phyloP scores from a whole-genome alignment of 257 asterid genomes.

The Galeopsis tetrahit region DNA sequence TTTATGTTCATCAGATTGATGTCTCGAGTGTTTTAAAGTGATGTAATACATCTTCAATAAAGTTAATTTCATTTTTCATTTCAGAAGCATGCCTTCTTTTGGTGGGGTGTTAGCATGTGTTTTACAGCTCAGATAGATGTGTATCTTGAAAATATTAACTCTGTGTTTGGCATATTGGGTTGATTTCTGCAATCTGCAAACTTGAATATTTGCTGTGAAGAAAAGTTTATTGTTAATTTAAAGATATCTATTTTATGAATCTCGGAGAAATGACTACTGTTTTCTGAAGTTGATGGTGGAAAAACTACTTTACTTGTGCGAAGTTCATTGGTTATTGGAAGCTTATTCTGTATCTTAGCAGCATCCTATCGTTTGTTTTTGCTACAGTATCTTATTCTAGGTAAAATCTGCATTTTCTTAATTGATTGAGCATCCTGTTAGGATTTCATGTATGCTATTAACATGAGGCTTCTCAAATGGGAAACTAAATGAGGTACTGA shows the following conservation, averaged over 20 bases:
- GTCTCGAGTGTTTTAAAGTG: constrained; percentile 13
- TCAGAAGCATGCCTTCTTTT: not conserved
- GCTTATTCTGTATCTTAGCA: not conserved
- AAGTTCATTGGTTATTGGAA: not conserved
- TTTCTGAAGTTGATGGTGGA: not conserved
- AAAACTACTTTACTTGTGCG: not conserved
- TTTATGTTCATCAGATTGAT: constrained; percentile 28
- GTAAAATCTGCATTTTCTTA: not conserved
- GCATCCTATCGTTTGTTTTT: constrained; percentile 6
- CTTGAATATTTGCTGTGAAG: not conserved
- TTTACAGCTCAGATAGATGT: not conserved
- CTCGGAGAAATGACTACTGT: not conserved
- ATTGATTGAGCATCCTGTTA: not conserved
- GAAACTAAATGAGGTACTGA: not conserved
- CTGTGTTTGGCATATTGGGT: constrained; percentile 15
- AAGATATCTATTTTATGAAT: not conserved
- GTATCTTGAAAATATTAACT: not conserved
- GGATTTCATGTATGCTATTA: not conserved
- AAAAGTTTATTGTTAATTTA: not conserved
- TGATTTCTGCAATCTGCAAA: constrained; percentile 3
- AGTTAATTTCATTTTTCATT: not conserved
- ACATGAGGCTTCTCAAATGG: not conserved
- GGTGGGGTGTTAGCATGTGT: not conserved
- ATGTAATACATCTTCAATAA: not conserved
- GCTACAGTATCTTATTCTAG: not conserved